Conservation (phyloP, 1,139 yeast genomes). For the Arxiozyma slooffiae region DNA sequence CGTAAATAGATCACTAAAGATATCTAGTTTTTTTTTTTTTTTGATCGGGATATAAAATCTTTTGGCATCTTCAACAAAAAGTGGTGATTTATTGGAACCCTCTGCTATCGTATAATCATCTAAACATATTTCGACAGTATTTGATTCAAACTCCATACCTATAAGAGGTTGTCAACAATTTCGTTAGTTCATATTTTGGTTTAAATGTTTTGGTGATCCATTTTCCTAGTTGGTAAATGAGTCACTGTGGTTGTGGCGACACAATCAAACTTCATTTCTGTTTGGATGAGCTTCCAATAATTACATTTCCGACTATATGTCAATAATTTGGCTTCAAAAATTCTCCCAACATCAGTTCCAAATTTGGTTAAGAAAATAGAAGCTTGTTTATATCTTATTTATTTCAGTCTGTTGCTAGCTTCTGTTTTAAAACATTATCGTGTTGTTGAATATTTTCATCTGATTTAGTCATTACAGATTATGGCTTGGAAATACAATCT, state of each 20-base stretch:
- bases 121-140: slow-evolving; percentile 8
- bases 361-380: slow-evolving; percentile 30
- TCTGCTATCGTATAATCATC: slow-evolving; percentile 18
- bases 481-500: no score
- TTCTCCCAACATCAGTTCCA: slow-evolving; percentile 32
- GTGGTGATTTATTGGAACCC: slow-evolving; percentile 8
- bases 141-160: slow-evolving; percentile 21
- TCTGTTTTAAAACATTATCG: not conserved
- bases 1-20: slow-evolving; percentile 26
- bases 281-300: slow-evolving; percentile 32
- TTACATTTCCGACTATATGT: slow-evolving; percentile 25
- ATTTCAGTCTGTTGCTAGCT: not conserved
- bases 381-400: not conserved
- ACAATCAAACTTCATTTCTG: slow-evolving; percentile 27
- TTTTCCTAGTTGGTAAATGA: slow-evolving; percentile 5
- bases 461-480: no score
- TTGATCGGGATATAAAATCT: slow-evolving; percentile 30
- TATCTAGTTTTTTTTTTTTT: slow-evolving; percentile 14
- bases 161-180: slow-evolving; percentile 31
- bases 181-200: slow-evolving; percentile 19
- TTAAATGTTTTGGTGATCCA: slow-evolving; percentile 11
- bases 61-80: slow-evolving; percentile 33
- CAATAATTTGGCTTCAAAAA: slow-evolving; percentile 28
- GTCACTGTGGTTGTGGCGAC: slow-evolving; percentile 27
- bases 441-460: no score